phyloP scores from a whole-genome alignment of 345 rosid species.

The Carallia pectinifolia region DNA sequence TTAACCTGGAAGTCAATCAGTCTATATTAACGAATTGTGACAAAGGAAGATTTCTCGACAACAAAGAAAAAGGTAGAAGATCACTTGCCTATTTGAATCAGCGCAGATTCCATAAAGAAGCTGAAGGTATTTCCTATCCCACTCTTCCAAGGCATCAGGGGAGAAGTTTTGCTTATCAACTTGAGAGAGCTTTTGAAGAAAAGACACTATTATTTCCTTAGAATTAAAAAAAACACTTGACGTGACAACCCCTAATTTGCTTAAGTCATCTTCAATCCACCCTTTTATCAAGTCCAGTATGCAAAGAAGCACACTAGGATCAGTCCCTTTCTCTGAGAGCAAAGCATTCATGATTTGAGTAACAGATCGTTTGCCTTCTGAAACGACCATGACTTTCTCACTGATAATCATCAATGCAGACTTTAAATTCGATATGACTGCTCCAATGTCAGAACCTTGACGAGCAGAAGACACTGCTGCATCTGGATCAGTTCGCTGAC shows the following conservation, averaged over 20 bases:
- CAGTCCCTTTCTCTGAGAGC: constrained; percentile 92
- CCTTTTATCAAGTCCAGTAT: constrained; percentile 81
- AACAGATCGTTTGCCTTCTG: constrained; percentile 80
- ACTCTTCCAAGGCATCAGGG: constrained; percentile 68
- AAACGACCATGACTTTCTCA: constrained; percentile 82
- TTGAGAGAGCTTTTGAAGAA: constrained; percentile 85
- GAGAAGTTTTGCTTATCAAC: constrained; percentile 82
- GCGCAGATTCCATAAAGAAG: constrained; percentile 89
- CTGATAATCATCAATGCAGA: constrained; percentile 77
- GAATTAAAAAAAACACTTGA: constrained; percentile 59
- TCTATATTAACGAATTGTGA: constrained; percentile 17
- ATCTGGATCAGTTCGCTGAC: constrained; percentile 86
- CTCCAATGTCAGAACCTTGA: constrained; percentile 83
- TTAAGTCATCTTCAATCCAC: constrained; percentile 83
- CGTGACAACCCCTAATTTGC: constrained; percentile 57
- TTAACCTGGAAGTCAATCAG: constrained; percentile 53
- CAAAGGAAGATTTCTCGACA: constrained; percentile 5
- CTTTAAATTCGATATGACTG: constrained; percentile 71
- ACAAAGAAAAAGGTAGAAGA: constrained; percentile 13
- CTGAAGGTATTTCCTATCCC: constrained; percentile 93
- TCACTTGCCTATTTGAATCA: constrained; percentile 72
- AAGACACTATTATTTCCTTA: constrained; percentile 76
- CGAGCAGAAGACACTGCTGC: constrained; percentile 84
- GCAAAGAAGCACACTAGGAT: constrained; percentile 87
- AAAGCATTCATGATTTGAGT: constrained; percentile 73